Evolutionary conservation across 164 flowering plant species (phyloP).

Genomic region (Berberis thunbergii): DNA sequence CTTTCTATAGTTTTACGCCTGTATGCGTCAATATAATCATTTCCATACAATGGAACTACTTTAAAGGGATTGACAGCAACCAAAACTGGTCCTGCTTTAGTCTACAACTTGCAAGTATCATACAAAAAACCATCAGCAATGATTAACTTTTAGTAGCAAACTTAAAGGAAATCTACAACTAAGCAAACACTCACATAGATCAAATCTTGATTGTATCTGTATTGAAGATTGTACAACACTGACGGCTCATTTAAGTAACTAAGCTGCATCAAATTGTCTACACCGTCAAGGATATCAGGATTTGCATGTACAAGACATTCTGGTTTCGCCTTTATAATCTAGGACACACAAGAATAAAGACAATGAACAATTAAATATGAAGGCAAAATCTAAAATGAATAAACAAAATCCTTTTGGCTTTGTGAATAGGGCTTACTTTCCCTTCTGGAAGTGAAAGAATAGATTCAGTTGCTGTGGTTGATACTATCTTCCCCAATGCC

Average conservation of each 20-base stretch:
- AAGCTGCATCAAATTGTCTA: conserved; percentile 97
- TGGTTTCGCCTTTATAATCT: conserved; percentile 67
- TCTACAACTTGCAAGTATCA: conserved; percentile 35
- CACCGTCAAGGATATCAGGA: conserved; percentile 98
- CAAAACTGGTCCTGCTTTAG: conserved; percentile 98
- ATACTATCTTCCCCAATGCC: conserved; percentile 68
- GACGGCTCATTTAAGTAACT: conserved; percentile 97
- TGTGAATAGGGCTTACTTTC: conserved; percentile 41
- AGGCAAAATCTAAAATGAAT: neutral
- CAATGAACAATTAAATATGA: neutral
- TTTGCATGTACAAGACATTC: conserved; percentile 71
- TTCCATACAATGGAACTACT: conserved; percentile 76
- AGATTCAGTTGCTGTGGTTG: conserved; percentile 58
- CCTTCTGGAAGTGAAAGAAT: conserved; percentile 64
- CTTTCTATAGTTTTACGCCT: conserved; percentile 57
- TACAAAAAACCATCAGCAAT: conserved; percentile 9
- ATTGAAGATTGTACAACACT: conserved; percentile 85
- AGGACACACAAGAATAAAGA: conserved; percentile 6
- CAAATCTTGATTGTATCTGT: conserved; percentile 74
- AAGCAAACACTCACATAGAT: conserved; percentile 67
- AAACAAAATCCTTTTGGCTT: neutral
- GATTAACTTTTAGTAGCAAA: neutral
- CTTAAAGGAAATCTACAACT: neutral
- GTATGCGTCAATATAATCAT: conserved; percentile 79
- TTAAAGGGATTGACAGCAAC: conserved; percentile 96